Conservation (phyloP, 352 stramenopile genomes). For the Globisporangium carolinianum region DNA sequence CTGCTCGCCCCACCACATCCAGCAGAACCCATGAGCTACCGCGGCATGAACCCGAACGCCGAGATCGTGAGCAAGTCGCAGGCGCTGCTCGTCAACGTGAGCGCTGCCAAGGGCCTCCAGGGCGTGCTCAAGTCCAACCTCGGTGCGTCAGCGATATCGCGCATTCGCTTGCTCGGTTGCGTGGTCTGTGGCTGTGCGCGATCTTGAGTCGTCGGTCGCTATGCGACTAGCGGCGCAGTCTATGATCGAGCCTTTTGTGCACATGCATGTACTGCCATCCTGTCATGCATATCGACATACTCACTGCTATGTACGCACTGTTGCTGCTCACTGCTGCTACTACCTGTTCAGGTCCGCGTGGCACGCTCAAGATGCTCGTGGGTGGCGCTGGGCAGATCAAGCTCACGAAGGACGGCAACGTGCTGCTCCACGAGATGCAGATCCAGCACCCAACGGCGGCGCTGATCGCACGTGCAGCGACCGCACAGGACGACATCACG, state of each 20-base stretch:
- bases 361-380: conserved; percentile 99
- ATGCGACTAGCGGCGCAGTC: too few species aligned
- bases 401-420: conserved; percentile 99
- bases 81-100: conserved; percentile 96
- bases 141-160: conserved; percentile 30
- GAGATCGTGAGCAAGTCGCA: conserved; percentile 96
- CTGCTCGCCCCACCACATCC: too few species aligned
- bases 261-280: too few species aligned
- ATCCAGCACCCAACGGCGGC: conserved; percentile 98
- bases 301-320: not conserved
- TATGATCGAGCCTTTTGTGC: too few species aligned
- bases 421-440: conserved; percentile 99
- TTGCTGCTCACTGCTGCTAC: not conserved
- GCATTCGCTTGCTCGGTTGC: not conserved
- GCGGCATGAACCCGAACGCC: conserved; percentile 92
- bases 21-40: conserved; percentile 43
- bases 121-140: conserved; percentile 93
- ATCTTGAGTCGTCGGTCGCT: not conserved
- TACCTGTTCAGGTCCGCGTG: conserved; percentile 72
- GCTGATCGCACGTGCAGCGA: conserved; percentile 97
- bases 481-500: conserved; percentile 93
- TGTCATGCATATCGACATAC: not conserved
- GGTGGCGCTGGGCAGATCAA: conserved; percentile 99
- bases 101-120: conserved; percentile 95
- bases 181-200: not conserved